These are phyloP conservation scores for Vanrija pseudolonga DNA, from an alignment of 1,284 basidiomycete species.

Conservation along the genomic window DNA sequence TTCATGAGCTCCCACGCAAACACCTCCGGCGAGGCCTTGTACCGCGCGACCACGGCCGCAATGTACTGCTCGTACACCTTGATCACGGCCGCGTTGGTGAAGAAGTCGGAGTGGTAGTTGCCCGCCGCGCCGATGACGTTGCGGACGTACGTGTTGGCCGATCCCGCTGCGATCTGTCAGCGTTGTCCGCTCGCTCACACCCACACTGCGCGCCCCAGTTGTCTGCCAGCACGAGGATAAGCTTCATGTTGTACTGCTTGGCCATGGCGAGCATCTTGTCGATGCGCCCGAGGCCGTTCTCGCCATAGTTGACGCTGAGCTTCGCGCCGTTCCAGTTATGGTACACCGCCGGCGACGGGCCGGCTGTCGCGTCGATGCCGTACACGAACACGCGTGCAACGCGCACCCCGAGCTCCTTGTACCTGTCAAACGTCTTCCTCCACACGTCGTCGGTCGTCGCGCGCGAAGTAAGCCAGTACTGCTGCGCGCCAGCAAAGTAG, in stretches of 20 bases:
- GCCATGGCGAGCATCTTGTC: neutral
- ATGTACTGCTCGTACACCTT: constrained; percentile 60
- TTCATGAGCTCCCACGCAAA: constrained; percentile 65
- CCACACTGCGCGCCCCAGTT: too few relatives aligned
- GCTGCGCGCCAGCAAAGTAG: neutral
- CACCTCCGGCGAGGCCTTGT: constrained; percentile 55
- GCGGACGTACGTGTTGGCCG: neutral
- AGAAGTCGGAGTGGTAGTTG: constrained; percentile 59
- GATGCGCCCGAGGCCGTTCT: neutral
- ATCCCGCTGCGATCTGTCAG: neutral
- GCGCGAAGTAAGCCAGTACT: neutral
- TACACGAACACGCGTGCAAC: neutral
- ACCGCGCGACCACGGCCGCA: constrained; percentile 56
- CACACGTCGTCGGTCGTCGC: neutral
- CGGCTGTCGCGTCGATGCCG: too few relatives aligned
- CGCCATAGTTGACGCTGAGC: neutral
- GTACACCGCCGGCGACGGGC: neutral
- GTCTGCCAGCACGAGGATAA: neutral
- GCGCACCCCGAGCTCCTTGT: neutral
- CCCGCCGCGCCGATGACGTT: neutral
- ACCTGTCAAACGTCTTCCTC: neutral
- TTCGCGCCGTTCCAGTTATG: neutral
- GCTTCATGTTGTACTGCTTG: neutral
- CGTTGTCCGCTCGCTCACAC: too few relatives aligned
- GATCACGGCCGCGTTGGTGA: constrained; percentile 54